Percentiles rank a stretch among this genome's conserved stretches.
phyloP scores from a whole-genome alignment of 805 yeast genomes.

The Metschnikowia amazonensis region DNA sequence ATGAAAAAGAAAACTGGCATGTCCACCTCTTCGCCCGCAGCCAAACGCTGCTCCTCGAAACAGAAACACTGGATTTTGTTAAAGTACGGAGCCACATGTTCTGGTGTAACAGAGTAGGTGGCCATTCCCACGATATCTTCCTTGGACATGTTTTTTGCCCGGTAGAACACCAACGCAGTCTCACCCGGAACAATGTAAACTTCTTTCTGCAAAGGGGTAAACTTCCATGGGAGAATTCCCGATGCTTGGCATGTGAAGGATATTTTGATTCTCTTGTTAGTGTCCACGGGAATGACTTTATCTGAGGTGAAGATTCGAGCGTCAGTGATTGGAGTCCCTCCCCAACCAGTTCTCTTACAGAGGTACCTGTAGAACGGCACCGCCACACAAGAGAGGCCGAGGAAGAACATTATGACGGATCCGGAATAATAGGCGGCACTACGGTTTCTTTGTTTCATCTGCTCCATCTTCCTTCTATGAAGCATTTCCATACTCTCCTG shows the following conservation, averaged over 20 bases:
- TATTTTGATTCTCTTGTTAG: constrained; percentile 75
- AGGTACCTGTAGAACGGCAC: constrained; percentile 90
- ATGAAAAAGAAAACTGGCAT: constrained; percentile 98
- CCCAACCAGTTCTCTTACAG: constrained; percentile 94
- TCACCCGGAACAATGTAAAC: constrained; percentile 94
- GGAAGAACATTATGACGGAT: constrained; percentile 64
- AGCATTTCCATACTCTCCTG: constrained; percentile 8
- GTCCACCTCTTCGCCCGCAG: constrained; percentile 96
- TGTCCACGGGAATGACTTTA: constrained; percentile 81
- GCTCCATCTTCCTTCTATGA: constrained; percentile 25
- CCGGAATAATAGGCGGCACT: constrained; percentile 64
- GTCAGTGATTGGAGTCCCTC: constrained; percentile 93
- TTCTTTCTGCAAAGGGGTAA: constrained; percentile 90
- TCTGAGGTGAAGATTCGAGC: constrained; percentile 75
- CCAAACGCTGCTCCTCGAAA: constrained; percentile 90
- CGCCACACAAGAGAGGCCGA: constrained; percentile 81
- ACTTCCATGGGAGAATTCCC: constrained; percentile 88
- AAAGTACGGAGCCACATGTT: constrained; percentile 93
- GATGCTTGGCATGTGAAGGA: constrained; percentile 90
- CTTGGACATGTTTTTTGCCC: constrained; percentile 79
- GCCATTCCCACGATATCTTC: constrained; percentile 98
- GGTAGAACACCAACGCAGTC: constrained; percentile 93
- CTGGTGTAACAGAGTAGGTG: constrained; percentile 94
- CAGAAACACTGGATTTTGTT: constrained; percentile 98
- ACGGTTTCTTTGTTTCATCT: constrained; percentile 36